Conservation (phyloP, 2,329 filamentous ascomycete species). For the Podosphaera fusca region DNA sequence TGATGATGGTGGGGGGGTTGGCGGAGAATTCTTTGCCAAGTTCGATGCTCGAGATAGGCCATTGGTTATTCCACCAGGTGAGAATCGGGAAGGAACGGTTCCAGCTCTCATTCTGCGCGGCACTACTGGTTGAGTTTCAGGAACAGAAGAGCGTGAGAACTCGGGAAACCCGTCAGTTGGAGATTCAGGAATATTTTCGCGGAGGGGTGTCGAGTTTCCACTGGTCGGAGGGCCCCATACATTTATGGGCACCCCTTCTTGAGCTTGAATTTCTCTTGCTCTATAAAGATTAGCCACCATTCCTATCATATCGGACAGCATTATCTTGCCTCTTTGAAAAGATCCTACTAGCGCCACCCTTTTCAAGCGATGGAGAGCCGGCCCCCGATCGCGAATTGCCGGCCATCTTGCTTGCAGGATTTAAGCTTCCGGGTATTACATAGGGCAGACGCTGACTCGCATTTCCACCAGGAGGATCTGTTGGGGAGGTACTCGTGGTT, state of each 20-base stretch:
- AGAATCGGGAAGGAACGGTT: conserved; percentile 88
- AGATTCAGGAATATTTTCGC: conserved; percentile 93
- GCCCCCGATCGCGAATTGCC: conserved; percentile 52
- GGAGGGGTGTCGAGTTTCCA: conserved; percentile 83
- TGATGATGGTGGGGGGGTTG: conserved; percentile 71
- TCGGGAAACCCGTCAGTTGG: conserved; percentile 91
- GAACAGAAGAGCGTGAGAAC: conserved; percentile 48
- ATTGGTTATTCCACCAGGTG: conserved; percentile 45
- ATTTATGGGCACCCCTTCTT: conserved; percentile 60
- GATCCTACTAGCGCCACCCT: conserved; percentile 41
- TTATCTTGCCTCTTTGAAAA: conserved; percentile 69
- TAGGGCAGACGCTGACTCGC: conserved; percentile 45
- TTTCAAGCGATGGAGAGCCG: conserved; percentile 90
- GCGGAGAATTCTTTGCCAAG: conserved; percentile 57
- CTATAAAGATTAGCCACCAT: conserved; percentile 22
- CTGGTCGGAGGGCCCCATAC: conserved; percentile 92
- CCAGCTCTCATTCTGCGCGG: conserved; percentile 66
- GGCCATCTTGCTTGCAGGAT: conserved; percentile 33
- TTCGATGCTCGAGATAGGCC: conserved; percentile 26
- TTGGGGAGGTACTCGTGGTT: conserved; percentile 57
- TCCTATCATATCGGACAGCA: conserved; percentile 2
- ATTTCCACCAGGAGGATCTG: conserved; percentile 43
- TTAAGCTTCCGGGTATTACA: conserved; percentile 40
- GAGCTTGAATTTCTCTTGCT: conserved; percentile 87
- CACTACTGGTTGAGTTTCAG: conserved; percentile 42